Evolutionary conservation across 2,329 filamentous ascomycete genomes (phyloP).

Genomic region (Aspergillus hortae): DNA sequence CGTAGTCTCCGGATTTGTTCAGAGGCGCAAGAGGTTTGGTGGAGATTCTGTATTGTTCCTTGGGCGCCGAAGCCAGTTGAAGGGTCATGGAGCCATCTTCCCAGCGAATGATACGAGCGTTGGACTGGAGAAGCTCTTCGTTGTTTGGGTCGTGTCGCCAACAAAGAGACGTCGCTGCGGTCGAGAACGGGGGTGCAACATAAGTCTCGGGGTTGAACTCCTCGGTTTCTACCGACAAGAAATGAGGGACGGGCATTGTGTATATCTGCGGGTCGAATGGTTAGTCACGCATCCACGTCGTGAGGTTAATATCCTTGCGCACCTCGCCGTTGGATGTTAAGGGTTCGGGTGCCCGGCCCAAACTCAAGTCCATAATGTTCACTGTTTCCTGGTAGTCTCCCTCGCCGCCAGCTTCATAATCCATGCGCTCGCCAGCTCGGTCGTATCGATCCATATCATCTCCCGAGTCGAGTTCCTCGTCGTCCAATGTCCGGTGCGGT

Average conservation of each 20-base stretch:
- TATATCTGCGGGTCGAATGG: conserved; percentile 47
- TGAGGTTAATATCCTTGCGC: conserved; percentile 7
- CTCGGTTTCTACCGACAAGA: conserved; percentile 59
- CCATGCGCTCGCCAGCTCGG: conserved; percentile 45
- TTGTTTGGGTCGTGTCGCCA: conserved; percentile 64
- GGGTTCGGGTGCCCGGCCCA: conserved; percentile 57
- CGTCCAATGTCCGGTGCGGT: conserved; percentile 51
- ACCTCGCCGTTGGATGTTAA: conserved; percentile 45
- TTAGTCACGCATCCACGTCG: not conserved
- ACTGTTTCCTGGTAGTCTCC: conserved; percentile 46
- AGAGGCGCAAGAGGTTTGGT: conserved; percentile 57
- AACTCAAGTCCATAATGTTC: conserved; percentile 53
- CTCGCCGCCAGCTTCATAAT: conserved; percentile 40
- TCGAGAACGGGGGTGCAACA: conserved; percentile 59
- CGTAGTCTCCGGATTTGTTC: conserved; percentile 50
- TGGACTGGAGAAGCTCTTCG: conserved; percentile 57
- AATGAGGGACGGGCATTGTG: conserved; percentile 61
- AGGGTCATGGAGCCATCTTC: conserved; percentile 65
- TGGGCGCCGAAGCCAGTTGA: conserved; percentile 60
- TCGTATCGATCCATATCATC: conserved; percentile 59
- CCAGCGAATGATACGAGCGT: conserved; percentile 64
- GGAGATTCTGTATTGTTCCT: conserved; percentile 58
- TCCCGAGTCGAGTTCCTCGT: conserved; percentile 61
- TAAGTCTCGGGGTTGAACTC: conserved; percentile 60
- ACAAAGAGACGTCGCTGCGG: conserved; percentile 61